Conservation (phyloP, 371 early-diverging fungal genomes). For the Mortierella sp. region DNA sequence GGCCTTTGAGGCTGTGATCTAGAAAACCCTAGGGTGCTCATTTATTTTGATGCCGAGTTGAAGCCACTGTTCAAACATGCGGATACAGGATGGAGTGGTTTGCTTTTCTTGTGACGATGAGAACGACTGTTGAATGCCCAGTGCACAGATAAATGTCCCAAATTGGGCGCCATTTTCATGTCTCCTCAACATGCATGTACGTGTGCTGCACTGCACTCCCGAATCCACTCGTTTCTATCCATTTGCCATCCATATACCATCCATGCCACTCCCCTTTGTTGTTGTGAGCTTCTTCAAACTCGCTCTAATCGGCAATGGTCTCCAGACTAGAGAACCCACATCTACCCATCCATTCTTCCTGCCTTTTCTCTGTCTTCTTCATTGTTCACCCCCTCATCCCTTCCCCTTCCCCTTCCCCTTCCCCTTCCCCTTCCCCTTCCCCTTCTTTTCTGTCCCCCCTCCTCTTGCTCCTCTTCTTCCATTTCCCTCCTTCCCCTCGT, state of each 20-base stretch:
- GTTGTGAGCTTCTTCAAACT: conserved; percentile 3
- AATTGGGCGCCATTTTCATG: conserved; percentile 3
- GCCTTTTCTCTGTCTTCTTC: not conserved
- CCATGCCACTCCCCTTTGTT: not conserved
- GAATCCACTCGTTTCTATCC: not conserved
- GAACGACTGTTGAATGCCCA: not conserved
- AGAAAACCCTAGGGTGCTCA: not conserved
- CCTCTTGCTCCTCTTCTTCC: not conserved
- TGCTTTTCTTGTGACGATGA: not conserved
- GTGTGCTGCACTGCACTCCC: not conserved
- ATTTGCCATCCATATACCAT: not conserved
- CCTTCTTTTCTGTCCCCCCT: not conserved
- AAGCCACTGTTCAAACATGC: not conserved
- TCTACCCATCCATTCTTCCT: not conserved
- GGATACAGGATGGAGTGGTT: not conserved
- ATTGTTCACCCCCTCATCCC: not conserved
- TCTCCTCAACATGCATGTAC: not conserved
- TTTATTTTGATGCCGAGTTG: not conserved
- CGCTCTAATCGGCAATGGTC: not conserved
- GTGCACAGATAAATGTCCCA: not conserved
- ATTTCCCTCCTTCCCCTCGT: not conserved
- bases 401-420: not conserved
- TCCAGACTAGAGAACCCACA: not conserved
- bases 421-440: too few species aligned
- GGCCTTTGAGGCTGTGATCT: not conserved